Base-by-base conservation (phyloP, 2,329 filamentous ascomycete species). In the Alternaria longipes region DNA sequence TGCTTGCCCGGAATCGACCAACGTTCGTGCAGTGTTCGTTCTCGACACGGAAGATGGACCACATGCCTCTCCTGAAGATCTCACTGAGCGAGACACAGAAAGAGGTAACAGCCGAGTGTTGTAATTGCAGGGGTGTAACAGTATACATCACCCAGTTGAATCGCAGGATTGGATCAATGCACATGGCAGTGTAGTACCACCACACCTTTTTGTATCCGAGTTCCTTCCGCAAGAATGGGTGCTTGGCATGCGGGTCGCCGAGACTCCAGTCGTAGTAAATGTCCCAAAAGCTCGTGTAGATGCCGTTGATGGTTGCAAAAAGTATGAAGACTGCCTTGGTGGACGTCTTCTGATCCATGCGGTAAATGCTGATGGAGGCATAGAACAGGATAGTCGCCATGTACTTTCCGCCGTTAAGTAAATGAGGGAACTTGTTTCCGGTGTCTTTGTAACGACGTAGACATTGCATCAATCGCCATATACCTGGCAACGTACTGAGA, bases 61-160 rank as follows among this genome's bases (percentile, higher is more conserved):
- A 99, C 74, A 97, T 88, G 63, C 93, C 94, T 75, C 95, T 84
- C 32, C 95, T 88, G n/a, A 87, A 84, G 22, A 97, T 88, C 77
- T 99, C 95, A 8, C 90, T 87, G 3, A 97, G 81, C 2, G 87
- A 85, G 16, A 97, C 87, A 30, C 91, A 68, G 78, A 98, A 98
- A 1, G 92, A 93, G 5, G 93, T 86, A 2, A 93, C 77, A 3
- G 91, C 91, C 1, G 91, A 94, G 77, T 98, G 94, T 72, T 97
- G 93, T 0, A 90, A 80, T 71, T 97, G 85, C 63, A 90, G 82
- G 1, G 90, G 89, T 77, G 92, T 96, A 62, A 97, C 91, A 66
- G 91, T 90, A 79, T 97, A 98, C 74, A 96, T 91, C 61, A 98
- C 90, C 95, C 95, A 98, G 63, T 92, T 91, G 80, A 97, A 97